Percentiles rank a stretch among this genome's conserved stretches.
These are phyloP conservation scores for Amphirosellinia nigrospora DNA, from an alignment of 495 filamentous ascomycete species.

Conservation along the genomic window DNA sequence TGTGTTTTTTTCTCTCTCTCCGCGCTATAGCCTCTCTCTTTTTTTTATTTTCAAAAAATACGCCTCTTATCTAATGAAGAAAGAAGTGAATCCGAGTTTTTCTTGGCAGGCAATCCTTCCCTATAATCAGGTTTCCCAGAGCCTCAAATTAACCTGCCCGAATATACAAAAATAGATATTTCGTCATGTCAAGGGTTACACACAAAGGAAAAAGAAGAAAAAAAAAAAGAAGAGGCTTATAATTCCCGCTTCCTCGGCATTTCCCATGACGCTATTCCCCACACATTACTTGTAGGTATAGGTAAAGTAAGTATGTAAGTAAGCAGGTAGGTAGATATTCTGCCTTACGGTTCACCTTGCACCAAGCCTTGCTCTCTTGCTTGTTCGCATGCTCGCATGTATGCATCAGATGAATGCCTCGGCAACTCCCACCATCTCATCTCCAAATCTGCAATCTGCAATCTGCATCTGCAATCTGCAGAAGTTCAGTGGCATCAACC, in stretches of 20 bases:
- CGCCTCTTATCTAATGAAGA: not conserved
- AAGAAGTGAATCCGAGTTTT: not conserved
- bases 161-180: not conserved
- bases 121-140: not conserved
- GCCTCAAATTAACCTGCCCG: not conserved
- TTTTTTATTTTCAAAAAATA: not conserved
- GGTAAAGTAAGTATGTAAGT: not conserved
- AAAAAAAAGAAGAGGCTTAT: not conserved
- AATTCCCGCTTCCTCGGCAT: not conserved
- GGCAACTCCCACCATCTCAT: no score
- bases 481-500: no score
- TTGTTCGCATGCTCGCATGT: no score
- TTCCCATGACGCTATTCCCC: not conserved
- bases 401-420: not conserved
- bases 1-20: no score
- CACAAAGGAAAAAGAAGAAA: not conserved
- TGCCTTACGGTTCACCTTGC: conserved; percentile 14
- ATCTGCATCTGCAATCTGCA: not conserved
- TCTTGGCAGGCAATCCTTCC: conserved; percentile 5
- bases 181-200: not conserved
- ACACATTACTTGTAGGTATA: not conserved
- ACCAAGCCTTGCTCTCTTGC: conserved; percentile 5
- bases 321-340: not conserved
- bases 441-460: no score
- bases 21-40: not conserved